Percentiles rank a stretch among this genome's conserved stretches.
Conservation (phyloP, 1,284 basidiomycete species). For the Abortiporus biennis region DNA sequence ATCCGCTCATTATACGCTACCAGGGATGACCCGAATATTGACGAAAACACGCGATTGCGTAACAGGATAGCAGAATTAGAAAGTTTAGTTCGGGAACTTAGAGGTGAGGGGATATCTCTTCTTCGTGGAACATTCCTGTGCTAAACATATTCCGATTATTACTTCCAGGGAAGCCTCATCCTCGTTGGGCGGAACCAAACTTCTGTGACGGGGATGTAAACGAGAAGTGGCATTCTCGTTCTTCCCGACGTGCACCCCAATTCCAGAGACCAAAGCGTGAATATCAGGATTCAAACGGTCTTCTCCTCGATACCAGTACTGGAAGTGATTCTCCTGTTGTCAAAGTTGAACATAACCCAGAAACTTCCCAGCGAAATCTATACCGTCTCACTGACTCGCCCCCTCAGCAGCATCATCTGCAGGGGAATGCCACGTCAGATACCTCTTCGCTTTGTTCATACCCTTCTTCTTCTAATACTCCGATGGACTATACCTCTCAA, state of each 20-base stretch:
- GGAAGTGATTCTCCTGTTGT: constrained; percentile 21
- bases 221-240: constrained; percentile 81
- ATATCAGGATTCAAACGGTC: constrained; percentile 15
- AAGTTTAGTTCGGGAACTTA: constrained; percentile 77
- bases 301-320: constrained; percentile 8
- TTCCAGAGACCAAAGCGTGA: constrained; percentile 21
- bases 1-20: constrained; percentile 10
- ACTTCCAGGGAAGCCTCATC: constrained; percentile 68
- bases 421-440: constrained; percentile 18
- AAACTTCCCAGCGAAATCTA: constrained; percentile 20
- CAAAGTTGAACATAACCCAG: constrained; percentile 27
- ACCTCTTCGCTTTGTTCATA: constrained; percentile 20
- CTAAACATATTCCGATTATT: not conserved
- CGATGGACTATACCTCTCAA: constrained; percentile 21
- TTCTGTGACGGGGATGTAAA: constrained; percentile 73
- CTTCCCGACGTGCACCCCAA: constrained; percentile 43
- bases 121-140: constrained; percentile 3
- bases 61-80: constrained; percentile 87
- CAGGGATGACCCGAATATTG: constrained; percentile 79
- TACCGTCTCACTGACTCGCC: constrained; percentile 26
- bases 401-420: constrained; percentile 13
- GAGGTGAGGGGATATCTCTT: constrained; percentile 44
- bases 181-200: constrained; percentile 72
- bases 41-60: constrained; percentile 77
- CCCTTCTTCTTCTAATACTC: constrained; percentile 27